Base-by-base conservation (phyloP, 768 basidiomycete species). In the Collybiopsis luxurians region DNA sequence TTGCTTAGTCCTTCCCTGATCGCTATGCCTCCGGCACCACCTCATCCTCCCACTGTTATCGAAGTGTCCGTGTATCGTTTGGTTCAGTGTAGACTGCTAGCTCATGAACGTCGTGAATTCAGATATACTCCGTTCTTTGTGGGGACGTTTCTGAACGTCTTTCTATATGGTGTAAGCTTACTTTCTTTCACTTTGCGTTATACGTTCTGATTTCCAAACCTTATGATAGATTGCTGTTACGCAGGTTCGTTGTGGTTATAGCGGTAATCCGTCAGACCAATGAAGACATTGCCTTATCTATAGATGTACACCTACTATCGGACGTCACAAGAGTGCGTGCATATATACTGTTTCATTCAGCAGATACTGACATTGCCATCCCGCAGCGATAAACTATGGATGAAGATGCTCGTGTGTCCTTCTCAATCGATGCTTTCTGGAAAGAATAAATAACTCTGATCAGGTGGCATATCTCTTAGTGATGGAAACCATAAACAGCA, bases 391-490 rank as follows among this genome's bases (percentile, higher is more conserved):
- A 36, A 39, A 11, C n/a, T 19, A n/a, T 55, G 54, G 54, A 47
- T 55, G 44, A 45, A 28, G 31, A 28, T 55, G 9, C 45, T 55
- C 6, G 54, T 47, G n/a, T 3, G 54, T 47, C 27, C 17, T 24
- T 15, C 26, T 5, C 10, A 26, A 36, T 26, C 3, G n/a, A 3
- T 39, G 15, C 17, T 19, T 2, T 10, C 7, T 13, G 12, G 10
- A 24, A 19, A 11, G 3, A 15, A 38, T 13, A 12, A 23, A 24
- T 36, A 2, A 10, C 31, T 36, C 10, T 34, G 13, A 26, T 23
- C 24, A 57, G 56, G 27, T 57, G 7, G n/a, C 44, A 4, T 57
- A 57, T 31, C 56, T 57, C 5, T 57, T 57, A 30, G 27, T 57
- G 15, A 5, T 47, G 38, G 56, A 57, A 13, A 57, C 48, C 11